Conservation (phyloP, 2,329 filamentous ascomycete species). For the Aspergillus carbonarius region DNA sequence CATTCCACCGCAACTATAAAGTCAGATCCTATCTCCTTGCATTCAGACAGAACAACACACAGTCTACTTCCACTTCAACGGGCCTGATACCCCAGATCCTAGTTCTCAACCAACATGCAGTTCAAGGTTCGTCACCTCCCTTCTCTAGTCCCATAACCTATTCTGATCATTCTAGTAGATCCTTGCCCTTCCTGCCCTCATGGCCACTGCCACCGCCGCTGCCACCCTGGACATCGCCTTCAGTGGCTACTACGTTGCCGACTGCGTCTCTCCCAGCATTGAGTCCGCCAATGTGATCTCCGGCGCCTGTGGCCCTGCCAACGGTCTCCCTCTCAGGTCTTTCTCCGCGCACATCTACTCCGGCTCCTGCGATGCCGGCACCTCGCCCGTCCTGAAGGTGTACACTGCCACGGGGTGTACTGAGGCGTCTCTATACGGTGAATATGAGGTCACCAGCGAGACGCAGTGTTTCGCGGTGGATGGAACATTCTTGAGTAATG, state of each 20-base stretch:
- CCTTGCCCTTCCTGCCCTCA: background rate
- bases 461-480: constrained; percentile 1
- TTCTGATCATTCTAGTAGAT: background rate
- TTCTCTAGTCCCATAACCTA: background rate
- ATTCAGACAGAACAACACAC: background rate
- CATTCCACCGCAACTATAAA: background rate
- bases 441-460: background rate
- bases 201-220: background rate
- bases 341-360: constrained; percentile 3
- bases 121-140: background rate
- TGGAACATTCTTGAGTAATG: background rate
- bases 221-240: background rate
- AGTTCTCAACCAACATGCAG: background rate
- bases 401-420: constrained; percentile 1
- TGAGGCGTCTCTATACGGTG: background rate
- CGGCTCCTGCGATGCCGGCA: background rate
- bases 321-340: background rate
- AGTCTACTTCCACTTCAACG: background rate
- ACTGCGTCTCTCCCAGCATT: constrained; percentile 1
- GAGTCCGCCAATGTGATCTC: constrained; percentile 3
- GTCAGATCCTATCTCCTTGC: background rate
- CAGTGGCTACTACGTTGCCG: constrained; percentile 1
- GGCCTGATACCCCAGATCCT: background rate
- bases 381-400: background rate
- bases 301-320: background rate